Evolutionary conservation across 148 eudicot species (phyloP), one percentile per base, ranked within the genome.

Genomic region (Rhododendron vialii): DNA sequence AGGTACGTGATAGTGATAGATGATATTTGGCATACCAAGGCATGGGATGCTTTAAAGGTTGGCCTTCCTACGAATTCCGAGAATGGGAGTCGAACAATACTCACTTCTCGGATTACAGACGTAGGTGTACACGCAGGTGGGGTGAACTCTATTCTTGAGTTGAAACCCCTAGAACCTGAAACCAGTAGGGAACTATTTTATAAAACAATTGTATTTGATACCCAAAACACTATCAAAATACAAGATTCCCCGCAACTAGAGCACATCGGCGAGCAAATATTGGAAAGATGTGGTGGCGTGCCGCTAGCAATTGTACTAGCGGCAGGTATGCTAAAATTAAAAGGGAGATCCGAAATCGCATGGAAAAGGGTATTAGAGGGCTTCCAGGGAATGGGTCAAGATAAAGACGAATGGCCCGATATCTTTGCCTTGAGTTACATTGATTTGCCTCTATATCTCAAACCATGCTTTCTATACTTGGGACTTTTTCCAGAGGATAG

Each of bases 341-440:
- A 41, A 41, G 45, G 45, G 45, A 41, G 8, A 41, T 41, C 45
- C 45, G 45, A 41, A 41, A 41, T 41, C 7, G 45, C 45, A 1
- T 41, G 45, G 45, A 41, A 41, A 41, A 7, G 45, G 1, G 7
- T 41, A 41, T 41, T 41, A 41, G 45, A 41, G 45, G 20, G 71
- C 53, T 24, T 47, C 75, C 1, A 22, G 13, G 11, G 43, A 7
- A 81, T 81, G 83, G 67, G 83, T 51, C 13, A 13, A 30, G 65
- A 81, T 18, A 10, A 55, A 14, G 67, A 81, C 0, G 2, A 55
- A 15, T 78, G 53, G 28, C 33, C 83, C 0, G 7, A 81, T 14
- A 81, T 81, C 9, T 82, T 86, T 81, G 79, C 50, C 22, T 35
- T 50, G 53, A 86, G 87, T 81, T 86, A 81, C 79, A 45, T 35